Evolutionary conservation across 1,284 basidiomycete genomes (phyloP), one percentile per base, ranked within the genome.

Genomic region (Ceratobasidium sp.): DNA sequence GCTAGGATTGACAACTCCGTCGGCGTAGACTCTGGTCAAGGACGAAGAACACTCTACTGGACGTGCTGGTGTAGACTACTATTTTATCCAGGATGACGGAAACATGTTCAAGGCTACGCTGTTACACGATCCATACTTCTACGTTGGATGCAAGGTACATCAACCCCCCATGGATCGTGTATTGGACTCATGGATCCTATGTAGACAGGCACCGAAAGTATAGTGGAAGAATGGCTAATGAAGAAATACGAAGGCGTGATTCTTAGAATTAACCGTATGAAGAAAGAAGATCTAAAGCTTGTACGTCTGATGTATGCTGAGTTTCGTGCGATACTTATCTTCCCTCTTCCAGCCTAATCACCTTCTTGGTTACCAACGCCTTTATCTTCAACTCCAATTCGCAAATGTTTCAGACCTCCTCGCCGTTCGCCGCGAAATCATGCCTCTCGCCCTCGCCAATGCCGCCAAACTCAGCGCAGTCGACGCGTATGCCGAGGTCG

Each of bases 401-500:
- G 91, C 93, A 81, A 99, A 99, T 83, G 93, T 98, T 13, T 91
- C 94, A 1, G 97, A 99, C 83, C 91, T 99, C 2, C 91, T 99
- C 77, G 84, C 90, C 0, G 95, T 99, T 26, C 90, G 96, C 68
- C 90, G 94, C 67, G 97, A 99, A 68, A 86, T 99, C 50, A 88
- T 96, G 76, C 96, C 97, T 1, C 89, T 99, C 38, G 97, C 96
- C 0, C 89, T 93, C 38, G 91, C 94, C 59, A 99, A 99, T 81
- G 91, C 94, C 66, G 93, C 95, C n/a, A 98, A 97, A 85, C 91
- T 97, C 38, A 93, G 95, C 80, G 97, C 98, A 0, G 93, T 99
- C 13, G 98, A 99, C 84, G 96, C 97, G 0, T 99, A 99, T 83
- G 97, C 98, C 2, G 97, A 99, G 82, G 96, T 99, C n/a, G 91